Base-by-base conservation (phyloP, 805 yeast genomes). In the Nakazawaea anatomiae region DNA sequence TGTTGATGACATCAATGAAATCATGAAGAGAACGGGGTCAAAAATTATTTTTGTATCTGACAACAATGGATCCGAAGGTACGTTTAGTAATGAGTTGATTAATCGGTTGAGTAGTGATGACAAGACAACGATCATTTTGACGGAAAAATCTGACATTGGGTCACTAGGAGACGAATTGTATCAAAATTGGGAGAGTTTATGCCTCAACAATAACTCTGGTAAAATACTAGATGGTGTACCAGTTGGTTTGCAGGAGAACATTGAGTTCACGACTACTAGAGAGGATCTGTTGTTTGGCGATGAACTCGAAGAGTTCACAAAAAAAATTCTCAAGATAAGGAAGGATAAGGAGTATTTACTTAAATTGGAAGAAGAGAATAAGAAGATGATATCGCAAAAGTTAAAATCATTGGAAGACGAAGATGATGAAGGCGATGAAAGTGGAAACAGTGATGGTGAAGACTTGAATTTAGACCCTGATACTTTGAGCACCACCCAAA, bases 21-120 rank as follows among this genome's bases (percentile, higher is more conserved):
- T 89, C 54, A 55, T 68, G 11, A 74, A 69, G 44, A 66, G 79
- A 44, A 71, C 79, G 18, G 89, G 89, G 2, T 87, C 96, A 0
- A 88, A 87, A 62, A 82, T 92, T 47, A 84, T 91, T 3, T 82
- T 92, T 54, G 85, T 89, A 18, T 80, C 92, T 1, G 91, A 89
- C 10, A 72, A 76, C 27, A 83, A 82, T 46, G 62, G 86, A 38
- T 80, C 79, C 44, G 75, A 72, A 42, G 96, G 96, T 2, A 77
- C 83, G 5, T 68, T 77, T 27, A 72, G 88, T 0, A 71, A 79
- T 38, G 75, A 76, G 44, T 79, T 72, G 32, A 71, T 79, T 48
- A 76, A 64, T 53, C 75, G 67, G 50, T 67, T 90, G 18, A 85
- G 94, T 59, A 72, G 72, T 10, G 82, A 79, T 55, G 85, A 82